Percentiles rank a stretch among this genome's conserved stretches.
Evolutionary conservation across 2,329 filamentous ascomycete species (phyloP).

Genomic region (Diaporthe humulicola): DNA sequence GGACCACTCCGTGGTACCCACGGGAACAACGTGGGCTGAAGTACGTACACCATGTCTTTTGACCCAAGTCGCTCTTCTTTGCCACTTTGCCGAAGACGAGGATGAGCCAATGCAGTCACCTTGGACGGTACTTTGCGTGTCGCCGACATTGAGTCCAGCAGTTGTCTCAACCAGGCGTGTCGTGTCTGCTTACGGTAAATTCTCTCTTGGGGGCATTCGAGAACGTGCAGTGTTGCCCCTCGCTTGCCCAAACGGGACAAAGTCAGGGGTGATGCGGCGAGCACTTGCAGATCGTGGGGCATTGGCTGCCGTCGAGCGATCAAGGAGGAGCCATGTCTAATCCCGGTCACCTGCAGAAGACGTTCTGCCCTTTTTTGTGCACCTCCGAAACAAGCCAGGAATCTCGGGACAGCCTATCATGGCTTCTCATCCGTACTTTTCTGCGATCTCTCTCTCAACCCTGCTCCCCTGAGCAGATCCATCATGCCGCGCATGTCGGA

Average conservation of each 20-base stretch:
- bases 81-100: not conserved
- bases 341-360: constrained; percentile 37
- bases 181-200: constrained; percentile 4
- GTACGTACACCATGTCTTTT: not conserved
- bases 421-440: constrained; percentile 36
- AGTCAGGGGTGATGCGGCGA: constrained; percentile 42
- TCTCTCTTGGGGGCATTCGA: constrained; percentile 4
- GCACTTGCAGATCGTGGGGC: constrained; percentile 37
- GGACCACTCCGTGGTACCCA: constrained; percentile 1
- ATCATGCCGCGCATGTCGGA: constrained; percentile 55
- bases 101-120: not conserved
- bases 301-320: constrained; percentile 33
- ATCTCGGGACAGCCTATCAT: constrained; percentile 49
- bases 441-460: constrained; percentile 42
- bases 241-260: constrained; percentile 38
- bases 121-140: not conserved
- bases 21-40: not conserved
- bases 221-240: constrained; percentile 24
- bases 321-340: constrained; percentile 30
- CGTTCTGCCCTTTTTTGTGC: constrained; percentile 45
- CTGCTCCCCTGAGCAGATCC: constrained; percentile 50
- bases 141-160: not conserved
- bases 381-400: constrained; percentile 52
- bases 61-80: not conserved
- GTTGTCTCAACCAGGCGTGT: not conserved